Evolutionary conservation across 2,329 filamentous ascomycete species (phyloP).

Genomic region (Claviceps sp.): DNA sequence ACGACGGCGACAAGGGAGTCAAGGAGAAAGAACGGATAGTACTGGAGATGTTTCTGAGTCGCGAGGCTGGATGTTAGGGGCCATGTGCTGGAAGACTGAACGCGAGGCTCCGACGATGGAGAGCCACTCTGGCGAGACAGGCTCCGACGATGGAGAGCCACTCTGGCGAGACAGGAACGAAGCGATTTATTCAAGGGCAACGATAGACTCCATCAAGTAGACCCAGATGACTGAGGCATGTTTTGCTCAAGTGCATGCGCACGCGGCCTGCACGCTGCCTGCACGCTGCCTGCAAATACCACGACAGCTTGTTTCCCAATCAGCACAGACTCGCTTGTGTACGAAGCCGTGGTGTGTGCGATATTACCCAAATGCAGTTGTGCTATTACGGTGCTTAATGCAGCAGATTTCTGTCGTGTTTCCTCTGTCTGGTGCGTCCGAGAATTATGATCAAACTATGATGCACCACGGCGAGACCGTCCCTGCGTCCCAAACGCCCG

Average conservation of each 20-base stretch:
- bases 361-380: not conserved
- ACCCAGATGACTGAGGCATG: not conserved
- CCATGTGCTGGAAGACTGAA: conserved; percentile 1
- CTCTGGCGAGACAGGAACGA: not conserved
- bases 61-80: conserved; percentile 20
- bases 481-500: not conserved
- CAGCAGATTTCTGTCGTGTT: not conserved
- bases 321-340: not conserved
- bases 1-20: conserved; percentile 40
- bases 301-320: not conserved
- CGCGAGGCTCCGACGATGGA: not conserved
- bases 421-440: not conserved
- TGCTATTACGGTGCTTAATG: no score
- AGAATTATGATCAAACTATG: not conserved
- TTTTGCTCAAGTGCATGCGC: not conserved
- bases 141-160: not conserved
- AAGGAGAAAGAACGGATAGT: conserved; percentile 54
- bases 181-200: not conserved
- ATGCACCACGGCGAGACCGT: not conserved
- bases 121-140: not conserved
- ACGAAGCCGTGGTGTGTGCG: not conserved
- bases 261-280: no score
- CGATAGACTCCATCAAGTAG: not conserved
- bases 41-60: conserved; percentile 51
- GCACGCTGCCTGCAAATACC: not conserved